Base-by-base conservation (phyloP, 495 filamentous ascomycete species). In the Neurospora sp. region DNA sequence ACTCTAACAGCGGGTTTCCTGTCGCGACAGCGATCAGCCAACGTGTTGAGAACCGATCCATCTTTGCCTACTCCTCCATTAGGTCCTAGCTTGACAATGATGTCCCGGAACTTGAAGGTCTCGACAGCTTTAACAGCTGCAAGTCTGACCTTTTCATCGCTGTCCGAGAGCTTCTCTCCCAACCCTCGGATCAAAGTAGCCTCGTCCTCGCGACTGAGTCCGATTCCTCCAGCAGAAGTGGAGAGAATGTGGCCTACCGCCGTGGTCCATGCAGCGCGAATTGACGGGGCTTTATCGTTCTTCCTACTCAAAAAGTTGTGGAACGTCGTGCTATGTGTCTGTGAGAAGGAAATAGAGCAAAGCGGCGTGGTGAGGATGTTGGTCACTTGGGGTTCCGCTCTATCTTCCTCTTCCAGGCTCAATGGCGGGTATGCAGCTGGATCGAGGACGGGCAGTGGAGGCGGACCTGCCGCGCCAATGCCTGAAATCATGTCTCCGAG, bases 401-500 rank as follows among this genome's bases (percentile, higher is more conserved):
- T 82, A 3, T 85, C 77, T 40, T 90, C 87, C 42, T 89, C 87
- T 14, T 85, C 86, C 45, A 97, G 79, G 31, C 87, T 90, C 42
- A 91, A 84, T 16, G 92, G 91, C 7, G 94, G 94, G 76, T 94
- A 97, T 42, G 90, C 89, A 3, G 90, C 85, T 42, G 94, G 91
- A 78, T 98, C 92, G 78, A 96, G 88, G 9, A 85, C 80, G 16
- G 91, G 88, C 27, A 89, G 82, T 9, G 91, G 89, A 31, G 93
- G 93, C 69, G 91, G 92, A 3, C 94, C 94, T 73, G 93, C 92
- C 74, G 94, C 91, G 72, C 94, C 94, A 78, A 97, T 94, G 10
- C 94, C 94, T 27, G 94, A 89, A 20, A 96, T 89, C 82, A 99
- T 93, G 77, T 98, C 96, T 40, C 96, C 96, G 39, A 99, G 87